These are phyloP conservation scores for Beauveria rudraprayagi DNA, from an alignment of 2,329 filamentous ascomycete species.

Conservation along the genomic window DNA sequence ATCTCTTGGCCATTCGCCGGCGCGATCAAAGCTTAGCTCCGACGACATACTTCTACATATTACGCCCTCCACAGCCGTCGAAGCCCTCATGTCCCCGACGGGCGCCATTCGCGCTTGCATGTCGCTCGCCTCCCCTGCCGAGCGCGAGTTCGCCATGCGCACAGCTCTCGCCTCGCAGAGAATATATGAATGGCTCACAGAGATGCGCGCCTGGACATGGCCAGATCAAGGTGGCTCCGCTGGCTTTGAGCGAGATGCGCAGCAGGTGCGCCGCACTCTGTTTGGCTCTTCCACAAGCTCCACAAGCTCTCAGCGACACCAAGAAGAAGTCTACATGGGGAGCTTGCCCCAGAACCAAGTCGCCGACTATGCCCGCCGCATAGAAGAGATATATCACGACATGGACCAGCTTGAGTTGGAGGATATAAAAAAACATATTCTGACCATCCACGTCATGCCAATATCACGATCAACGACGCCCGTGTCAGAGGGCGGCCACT, in stretches of 20 bases:
- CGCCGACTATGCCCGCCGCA: constrained; percentile 58
- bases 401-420: constrained; percentile 68
- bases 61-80: constrained; percentile 51
- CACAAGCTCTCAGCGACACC: constrained; percentile 14
- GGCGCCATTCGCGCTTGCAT: constrained; percentile 51
- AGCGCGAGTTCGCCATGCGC: constrained; percentile 63
- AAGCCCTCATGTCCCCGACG: constrained; percentile 48
- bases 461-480: constrained; percentile 31
- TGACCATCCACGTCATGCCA: constrained; percentile 69
- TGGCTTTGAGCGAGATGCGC: constrained; percentile 45
- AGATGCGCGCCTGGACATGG: constrained; percentile 57
- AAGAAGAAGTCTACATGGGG: constrained; percentile 51
- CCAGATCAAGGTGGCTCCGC: constrained; percentile 38
- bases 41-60: constrained; percentile 57
- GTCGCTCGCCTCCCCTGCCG: constrained; percentile 51
- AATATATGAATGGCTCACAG: constrained; percentile 67
- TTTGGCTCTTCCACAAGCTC: constrained; percentile 17
- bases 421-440: constrained; percentile 80
- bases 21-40: constrained; percentile 32
- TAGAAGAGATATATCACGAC: constrained; percentile 64
- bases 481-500: constrained; percentile 22
- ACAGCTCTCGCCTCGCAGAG: constrained; percentile 63
- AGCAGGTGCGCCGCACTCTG: constrained; percentile 28
- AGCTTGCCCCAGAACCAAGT: constrained; percentile 60
- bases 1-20: constrained; percentile 30